Evolutionary conservation across 345 rosid genomes (phyloP).

Genomic region (Eutrema yunnanense): DNA sequence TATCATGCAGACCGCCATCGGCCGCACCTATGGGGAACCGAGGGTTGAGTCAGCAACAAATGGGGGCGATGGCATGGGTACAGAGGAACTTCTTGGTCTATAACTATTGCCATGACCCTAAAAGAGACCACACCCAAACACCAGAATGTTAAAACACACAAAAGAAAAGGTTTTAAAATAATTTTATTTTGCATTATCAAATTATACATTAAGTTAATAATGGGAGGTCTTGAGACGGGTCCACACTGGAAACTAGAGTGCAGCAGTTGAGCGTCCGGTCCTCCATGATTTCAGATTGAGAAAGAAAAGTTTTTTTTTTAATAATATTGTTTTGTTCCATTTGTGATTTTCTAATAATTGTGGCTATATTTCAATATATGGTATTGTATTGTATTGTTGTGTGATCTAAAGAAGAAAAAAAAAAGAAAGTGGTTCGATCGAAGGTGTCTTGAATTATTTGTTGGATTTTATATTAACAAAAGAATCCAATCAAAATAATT

Average conservation of each 20-base stretch:
- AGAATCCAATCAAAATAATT: not conserved
- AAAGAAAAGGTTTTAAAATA: not conserved
- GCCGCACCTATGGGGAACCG: constrained; percentile 36
- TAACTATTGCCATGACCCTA: constrained; percentile 75
- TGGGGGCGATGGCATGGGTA: constrained; percentile 59
- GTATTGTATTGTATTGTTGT: constrained; percentile 14
- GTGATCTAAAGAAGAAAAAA: not conserved
- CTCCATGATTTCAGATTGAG: constrained; percentile 25
- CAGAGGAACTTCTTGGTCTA: constrained; percentile 70
- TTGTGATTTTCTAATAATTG: constrained; percentile 5
- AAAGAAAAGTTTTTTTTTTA: not conserved
- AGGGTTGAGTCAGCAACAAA: constrained; percentile 61
- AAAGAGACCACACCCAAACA: constrained; percentile 62
- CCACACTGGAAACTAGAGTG: constrained; percentile 19
- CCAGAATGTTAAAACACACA: constrained; percentile 64
- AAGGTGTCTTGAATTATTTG: not conserved
- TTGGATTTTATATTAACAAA: not conserved
- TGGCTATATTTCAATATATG: not conserved
- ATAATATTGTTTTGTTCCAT: constrained; percentile 1
- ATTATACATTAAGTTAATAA: constrained; percentile 17
- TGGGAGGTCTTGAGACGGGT: constrained; percentile 32
- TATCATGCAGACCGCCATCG: constrained; percentile 46
- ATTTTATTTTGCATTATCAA: not conserved
- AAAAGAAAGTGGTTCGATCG: not conserved
- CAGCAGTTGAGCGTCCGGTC: constrained; percentile 32